Evolutionary conservation across 306 rosid species (phyloP).

Genomic region (Quercus wislizeni): DNA sequence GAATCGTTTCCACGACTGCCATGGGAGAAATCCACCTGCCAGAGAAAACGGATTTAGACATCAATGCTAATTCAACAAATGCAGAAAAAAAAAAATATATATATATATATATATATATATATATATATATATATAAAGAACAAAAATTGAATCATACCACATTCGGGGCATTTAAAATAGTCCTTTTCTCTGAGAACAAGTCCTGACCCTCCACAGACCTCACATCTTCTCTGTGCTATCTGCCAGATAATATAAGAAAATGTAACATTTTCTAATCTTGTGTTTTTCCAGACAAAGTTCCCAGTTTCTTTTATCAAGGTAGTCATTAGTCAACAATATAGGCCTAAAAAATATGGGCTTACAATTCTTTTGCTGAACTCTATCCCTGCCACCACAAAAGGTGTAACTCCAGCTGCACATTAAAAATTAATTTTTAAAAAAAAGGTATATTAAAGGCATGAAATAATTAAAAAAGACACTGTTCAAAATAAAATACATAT

Average conservation of each 20-base stretch:
- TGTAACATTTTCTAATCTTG: background rate
- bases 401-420: slow-evolving; percentile 73
- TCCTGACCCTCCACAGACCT: slow-evolving; percentile 83
- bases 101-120: background rate
- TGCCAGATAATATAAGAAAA: slow-evolving; percentile 21
- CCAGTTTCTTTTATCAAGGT: background rate
- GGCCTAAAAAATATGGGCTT: slow-evolving; percentile 25
- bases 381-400: slow-evolving; percentile 90
- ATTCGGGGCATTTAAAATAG: slow-evolving; percentile 70
- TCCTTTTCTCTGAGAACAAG: slow-evolving; percentile 57
- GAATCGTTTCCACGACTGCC: slow-evolving; percentile 97
- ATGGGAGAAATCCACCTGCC: slow-evolving; percentile 90
- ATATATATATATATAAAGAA: background rate
- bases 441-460: no score
- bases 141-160: slow-evolving; percentile 48
- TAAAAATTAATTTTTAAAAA: no score
- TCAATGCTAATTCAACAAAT: background rate
- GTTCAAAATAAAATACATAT: no score
- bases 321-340: background rate
- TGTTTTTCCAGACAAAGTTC: background rate
- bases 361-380: slow-evolving; percentile 93
- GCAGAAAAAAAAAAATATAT: background rate
- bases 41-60: slow-evolving; percentile 7
- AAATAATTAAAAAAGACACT: no score
- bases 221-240: slow-evolving; percentile 73